Base-by-base conservation (phyloP, 768 basidiomycete species). In the Collybia sp. region DNA sequence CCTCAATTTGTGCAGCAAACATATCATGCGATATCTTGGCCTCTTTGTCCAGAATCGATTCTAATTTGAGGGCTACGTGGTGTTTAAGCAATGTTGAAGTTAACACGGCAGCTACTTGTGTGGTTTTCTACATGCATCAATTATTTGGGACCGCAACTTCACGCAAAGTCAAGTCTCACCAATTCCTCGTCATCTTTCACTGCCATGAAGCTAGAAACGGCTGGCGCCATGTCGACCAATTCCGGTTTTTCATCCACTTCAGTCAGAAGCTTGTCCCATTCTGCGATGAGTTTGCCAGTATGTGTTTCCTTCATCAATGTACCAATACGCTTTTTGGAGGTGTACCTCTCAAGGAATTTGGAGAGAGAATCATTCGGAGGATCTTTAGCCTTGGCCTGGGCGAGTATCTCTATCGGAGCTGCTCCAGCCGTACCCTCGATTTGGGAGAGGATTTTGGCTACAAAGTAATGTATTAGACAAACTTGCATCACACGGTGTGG, bases 121-220 rank as follows among this genome's bases (percentile, higher is more conserved):
- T 78, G 50, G 70, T 73, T 88, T 87, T 92, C 92, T 96, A 59
- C 30, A 42, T 38, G 38, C 13, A 39, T 37, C 25, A 45, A 8
- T 40, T 47, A 49, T 49, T 20, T 16, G 5, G 19, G 35, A 30
- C 35, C 16, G 9, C 8, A n/a, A 20, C 32, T 31, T 17, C 25
- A 8, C 8, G 25, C 25, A 25, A n/a, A 8, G 25, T 25, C 3
- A 25, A 25, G 8, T 69, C 88, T 51, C 52, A 93, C 95, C 44
- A 95, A 61, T 58, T 98, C 96, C 35, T 96, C 92, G 18, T 83
- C 81, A 56, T 98, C 94, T 63, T 97, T 98, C 18, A 85, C 79
- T 1, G 87, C 83, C 75, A 97, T 81, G 42, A 90, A 71, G 1
- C 83, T 68, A 0, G 93, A 88, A 12, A 96, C 69, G 0, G 86